Conservation (phyloP, 1,284 basidiomycete species). For the Malassezia restricta region DNA sequence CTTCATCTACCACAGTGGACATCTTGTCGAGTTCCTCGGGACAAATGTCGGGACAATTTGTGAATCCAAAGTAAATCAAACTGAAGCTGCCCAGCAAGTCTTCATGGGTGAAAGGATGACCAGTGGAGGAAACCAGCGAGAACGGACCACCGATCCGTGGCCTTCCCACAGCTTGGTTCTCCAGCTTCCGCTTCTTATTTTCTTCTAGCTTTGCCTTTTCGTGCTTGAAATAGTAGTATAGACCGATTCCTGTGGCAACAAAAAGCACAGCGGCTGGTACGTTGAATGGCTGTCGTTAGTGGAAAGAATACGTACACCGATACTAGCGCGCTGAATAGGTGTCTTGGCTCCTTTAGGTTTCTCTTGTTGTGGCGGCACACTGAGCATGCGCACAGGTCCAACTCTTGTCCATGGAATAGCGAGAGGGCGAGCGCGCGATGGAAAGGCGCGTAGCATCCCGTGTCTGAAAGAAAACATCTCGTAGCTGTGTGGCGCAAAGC, state of each 20-base stretch:
- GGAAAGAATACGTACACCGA: neutral
- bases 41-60: conserved; percentile 84
- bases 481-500: too few species aligned
- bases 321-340: neutral
- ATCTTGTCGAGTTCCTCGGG: conserved; percentile 97
- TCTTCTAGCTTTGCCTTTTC: conserved; percentile 56
- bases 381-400: neutral
- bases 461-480: too few species aligned
- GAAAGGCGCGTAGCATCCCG: too few species aligned
- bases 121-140: conserved; percentile 37
- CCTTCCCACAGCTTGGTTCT: conserved; percentile 49
- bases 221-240: conserved; percentile 76
- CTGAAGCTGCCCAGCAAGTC: conserved; percentile 66
- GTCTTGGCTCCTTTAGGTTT: neutral
- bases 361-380: neutral
- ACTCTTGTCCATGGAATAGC: too few species aligned
- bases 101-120: conserved; percentile 60
- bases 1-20: conserved; percentile 62
- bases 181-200: conserved; percentile 14
- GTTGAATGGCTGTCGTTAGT: conserved; percentile 53
- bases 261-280: conserved; percentile 72
- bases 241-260: conserved; percentile 63
- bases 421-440: too few species aligned
- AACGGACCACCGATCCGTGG: conserved; percentile 85
- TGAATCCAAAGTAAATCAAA: conserved; percentile 65